Percentiles rank a stretch among this genome's conserved stretches.
These are phyloP conservation scores for Hypoxylon rubiginosum DNA, from an alignment of 2,329 filamentous ascomycete species.

Conservation along the genomic window DNA sequence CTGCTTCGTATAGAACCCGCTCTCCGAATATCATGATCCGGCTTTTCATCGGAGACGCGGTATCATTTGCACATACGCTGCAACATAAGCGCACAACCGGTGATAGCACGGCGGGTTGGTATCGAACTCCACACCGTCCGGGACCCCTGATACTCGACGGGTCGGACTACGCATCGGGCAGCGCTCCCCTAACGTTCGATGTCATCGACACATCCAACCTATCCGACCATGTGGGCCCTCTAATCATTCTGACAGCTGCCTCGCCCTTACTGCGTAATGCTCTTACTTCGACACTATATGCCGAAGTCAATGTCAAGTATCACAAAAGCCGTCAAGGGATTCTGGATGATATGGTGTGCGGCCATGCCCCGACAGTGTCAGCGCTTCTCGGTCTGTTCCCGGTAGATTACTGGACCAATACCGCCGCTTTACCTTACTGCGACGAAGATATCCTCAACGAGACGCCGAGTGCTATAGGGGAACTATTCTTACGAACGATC, in stretches of 20 bases:
- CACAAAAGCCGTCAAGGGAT: conserved; percentile 46
- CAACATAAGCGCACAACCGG: conserved; percentile 55
- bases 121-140: conserved; percentile 56
- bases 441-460: conserved; percentile 55
- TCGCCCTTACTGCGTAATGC: conserved; percentile 60
- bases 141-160: conserved; percentile 57
- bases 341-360: conserved; percentile 60
- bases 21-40: conserved; percentile 57
- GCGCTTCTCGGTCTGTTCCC: conserved; percentile 65
- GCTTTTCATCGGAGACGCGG: conserved; percentile 62
- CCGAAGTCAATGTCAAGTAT: conserved; percentile 58
- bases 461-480: conserved; percentile 39
- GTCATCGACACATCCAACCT: conserved; percentile 69
- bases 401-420: conserved; percentile 59
- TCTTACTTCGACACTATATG: conserved; percentile 63
- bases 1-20: conserved; percentile 53
- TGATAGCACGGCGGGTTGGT: conserved; percentile 57
- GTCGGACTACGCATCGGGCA: conserved; percentile 55
- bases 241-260: conserved; percentile 61
- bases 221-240: conserved; percentile 58
- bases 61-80: conserved; percentile 66
- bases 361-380: conserved; percentile 61
- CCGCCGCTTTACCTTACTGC: conserved; percentile 9
- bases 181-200: conserved; percentile 62
- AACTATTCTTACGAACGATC: conserved; percentile 19